Conservation (phyloP, 2,329 filamentous ascomycete genomes). For the Neofusicoccum cordaticola region DNA sequence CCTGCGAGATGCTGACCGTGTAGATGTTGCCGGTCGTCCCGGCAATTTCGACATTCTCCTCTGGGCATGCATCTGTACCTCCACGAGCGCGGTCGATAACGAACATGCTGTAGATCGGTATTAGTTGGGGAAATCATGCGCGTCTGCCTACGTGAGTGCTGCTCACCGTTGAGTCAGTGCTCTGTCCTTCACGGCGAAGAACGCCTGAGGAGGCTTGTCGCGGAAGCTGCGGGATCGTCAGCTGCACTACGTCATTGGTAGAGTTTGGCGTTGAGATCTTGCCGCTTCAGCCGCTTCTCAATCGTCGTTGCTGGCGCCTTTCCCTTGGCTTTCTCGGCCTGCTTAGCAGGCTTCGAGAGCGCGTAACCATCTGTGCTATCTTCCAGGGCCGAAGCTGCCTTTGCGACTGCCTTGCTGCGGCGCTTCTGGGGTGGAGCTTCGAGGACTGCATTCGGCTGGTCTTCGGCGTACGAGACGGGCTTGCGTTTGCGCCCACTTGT, state of each 20-base stretch:
- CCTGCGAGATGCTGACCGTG: conserved; percentile 51
- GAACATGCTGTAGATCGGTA: conserved; percentile 43
- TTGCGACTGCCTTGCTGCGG: neutral
- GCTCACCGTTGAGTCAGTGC: conserved; percentile 46
- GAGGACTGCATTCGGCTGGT: neutral
- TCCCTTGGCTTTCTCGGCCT: conserved; percentile 23
- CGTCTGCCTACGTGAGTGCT: neutral
- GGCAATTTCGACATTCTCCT: conserved; percentile 57
- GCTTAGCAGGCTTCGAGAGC: neutral
- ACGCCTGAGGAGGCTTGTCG: conserved; percentile 44
- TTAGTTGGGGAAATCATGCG: conserved; percentile 26
- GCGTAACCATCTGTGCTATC: neutral
- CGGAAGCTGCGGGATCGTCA: conserved; percentile 25
- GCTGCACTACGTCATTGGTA: neutral
- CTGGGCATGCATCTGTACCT: conserved; percentile 44
- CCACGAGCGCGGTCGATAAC: conserved; percentile 51
- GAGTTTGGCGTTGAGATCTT: neutral
- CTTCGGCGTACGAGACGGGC: conserved; percentile 2
- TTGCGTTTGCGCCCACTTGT: conserved; percentile 5
- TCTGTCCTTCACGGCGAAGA: conserved; percentile 47
- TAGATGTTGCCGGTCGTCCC: conserved; percentile 64
- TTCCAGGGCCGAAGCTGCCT: neutral
- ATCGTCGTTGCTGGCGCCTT: conserved; percentile 2
- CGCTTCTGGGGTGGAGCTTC: neutral
- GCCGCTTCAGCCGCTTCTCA: conserved; percentile 32